A percentile compares a stretch with the other conserved stretches of the same genome.
Evolutionary conservation across 257 asterid species (phyloP).

Genomic region (Fraxinus quadrangulata): DNA sequence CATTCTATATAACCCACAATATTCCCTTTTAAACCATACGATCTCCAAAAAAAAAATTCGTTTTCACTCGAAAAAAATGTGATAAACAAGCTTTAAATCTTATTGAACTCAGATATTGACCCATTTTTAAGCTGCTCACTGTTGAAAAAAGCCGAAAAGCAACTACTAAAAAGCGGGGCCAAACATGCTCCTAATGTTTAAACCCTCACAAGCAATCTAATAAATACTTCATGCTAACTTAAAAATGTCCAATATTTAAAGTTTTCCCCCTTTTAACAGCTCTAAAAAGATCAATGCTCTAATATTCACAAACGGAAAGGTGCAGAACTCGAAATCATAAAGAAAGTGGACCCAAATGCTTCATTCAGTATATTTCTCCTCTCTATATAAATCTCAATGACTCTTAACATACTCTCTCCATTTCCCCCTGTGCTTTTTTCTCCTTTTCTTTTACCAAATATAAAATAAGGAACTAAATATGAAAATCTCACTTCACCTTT

Average conservation of each 20-base stretch:
- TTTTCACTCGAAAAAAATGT: no score
- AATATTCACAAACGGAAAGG: constrained; percentile 17
- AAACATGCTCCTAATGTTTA: background rate
- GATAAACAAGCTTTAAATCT: no score
- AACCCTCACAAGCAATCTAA: constrained; percentile 28
- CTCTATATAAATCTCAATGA: constrained; percentile 32
- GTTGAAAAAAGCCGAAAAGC: no score
- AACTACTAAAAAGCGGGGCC: no score
- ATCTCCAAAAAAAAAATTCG: no score
- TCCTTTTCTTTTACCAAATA: background rate
- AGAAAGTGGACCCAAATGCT: constrained; percentile 41
- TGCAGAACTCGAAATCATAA: constrained; percentile 23
- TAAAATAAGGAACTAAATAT: constrained; percentile 23
- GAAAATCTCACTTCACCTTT: constrained; percentile 41
- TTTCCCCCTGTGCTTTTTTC: background rate
- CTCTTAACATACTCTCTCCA: background rate
- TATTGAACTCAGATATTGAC: no score
- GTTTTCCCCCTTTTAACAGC: background rate
- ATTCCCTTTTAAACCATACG: no score
- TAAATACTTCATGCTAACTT: constrained; percentile 5
- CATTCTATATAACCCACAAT: no score
- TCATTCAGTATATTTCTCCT: constrained; percentile 24
- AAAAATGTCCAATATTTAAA: background rate
- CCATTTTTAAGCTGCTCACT: no score
- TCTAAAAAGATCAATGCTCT: constrained; percentile 14